Evolutionary conservation across 352 stramenopile species (phyloP), one percentile per base, ranked within the genome.

Genomic region (Globisporangium mamillatum): DNA sequence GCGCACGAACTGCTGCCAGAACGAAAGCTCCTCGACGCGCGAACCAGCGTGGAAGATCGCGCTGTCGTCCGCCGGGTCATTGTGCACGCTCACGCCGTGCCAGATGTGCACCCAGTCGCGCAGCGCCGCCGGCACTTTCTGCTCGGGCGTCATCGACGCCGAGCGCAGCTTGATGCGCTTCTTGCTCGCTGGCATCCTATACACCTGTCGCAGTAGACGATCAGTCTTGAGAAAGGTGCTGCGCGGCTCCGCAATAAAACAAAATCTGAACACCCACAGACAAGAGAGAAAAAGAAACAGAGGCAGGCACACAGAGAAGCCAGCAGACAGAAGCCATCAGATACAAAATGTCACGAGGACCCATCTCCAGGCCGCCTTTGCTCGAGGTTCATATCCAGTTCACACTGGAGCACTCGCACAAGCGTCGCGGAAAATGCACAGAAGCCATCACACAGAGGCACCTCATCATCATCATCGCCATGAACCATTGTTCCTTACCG

Each of bases 61-160:
- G 14, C 76, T 80, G 24, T 60, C 22, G 18, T 75, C 41, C 2
- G 72, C 27, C 1, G 48, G 60, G 20, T 75, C 69, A 38, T 82
- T 77, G 54, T 85, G 78, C 50, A 94, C 80, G 54, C 80, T 77
- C 27, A 94, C 87, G 59, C 87, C 87, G 62, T 92, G 87, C 87
- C 87, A 94, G 53, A 91, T 83, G 74, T 92, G 81, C 44, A 90
- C 83, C 87, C 87, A 94, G 63, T 93, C 82, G 46, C 78, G 73
- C 22, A 93, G 69, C 36, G 80, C 77, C 14, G 82, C 75, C 0
- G 83, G 86, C 54, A 92, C 82, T 58, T 77, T 76, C 58, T 92
- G 86, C 46, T 75, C 76, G 44, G 70, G 74, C 55, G 82, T 71
- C 46, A 79, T 73, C 57, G 78, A 61, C n/a, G 75, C 64, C 20